Evolutionary conservation across 1,284 basidiomycete species (phyloP), one percentile per base, ranked within the genome.

Genomic region (Ceratobasidium sp.): DNA sequence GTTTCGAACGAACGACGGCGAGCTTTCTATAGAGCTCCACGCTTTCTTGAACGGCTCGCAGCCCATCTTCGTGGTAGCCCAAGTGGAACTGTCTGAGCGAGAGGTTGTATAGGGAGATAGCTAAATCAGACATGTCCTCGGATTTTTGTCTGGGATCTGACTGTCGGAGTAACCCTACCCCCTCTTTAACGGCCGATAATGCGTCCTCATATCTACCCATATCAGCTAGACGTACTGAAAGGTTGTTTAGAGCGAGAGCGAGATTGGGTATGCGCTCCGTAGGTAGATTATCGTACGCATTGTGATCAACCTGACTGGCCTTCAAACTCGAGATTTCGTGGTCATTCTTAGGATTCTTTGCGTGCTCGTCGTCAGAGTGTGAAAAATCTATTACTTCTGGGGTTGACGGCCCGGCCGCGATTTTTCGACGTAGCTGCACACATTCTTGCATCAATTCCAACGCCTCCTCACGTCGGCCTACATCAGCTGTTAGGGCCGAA

Each of bases 391-490:
- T n/a, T 46, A 23, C 41, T 34, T 23, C 62, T 41, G 62, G 39
- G 18, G 21, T 23, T 12, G 43, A 21, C 2, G n/a, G n/a, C n/a
- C n/a, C n/a, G n/a, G 10, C 34, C 6, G 62, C 43, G 10, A 50
- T 43, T 28, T 10, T 43, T 43, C 62, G 62, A 32, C 26, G 50
- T 30, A 65, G 3, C 34, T 50, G 18, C 21, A 57, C 23, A 21
- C 52, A 46, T 21, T 55, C 65, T 46, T 43, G 52, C 26, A 58
- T 48, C 14, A 36, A 21, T 4, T 3, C 9, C 14, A 69, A 52
- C 26, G 52, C 45, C 5, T 69, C 65, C 50, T 69, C 39, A 12
- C 39, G 3, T 12, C 23, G 50, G 21, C 55, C 55, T n/a, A 69
- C 5, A 30, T 48, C 65, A 34, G 65, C 55, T 2, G 57, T 32